Conservation (phyloP, 2,329 filamentous ascomycete species). For the Paecilomyces formosus region DNA sequence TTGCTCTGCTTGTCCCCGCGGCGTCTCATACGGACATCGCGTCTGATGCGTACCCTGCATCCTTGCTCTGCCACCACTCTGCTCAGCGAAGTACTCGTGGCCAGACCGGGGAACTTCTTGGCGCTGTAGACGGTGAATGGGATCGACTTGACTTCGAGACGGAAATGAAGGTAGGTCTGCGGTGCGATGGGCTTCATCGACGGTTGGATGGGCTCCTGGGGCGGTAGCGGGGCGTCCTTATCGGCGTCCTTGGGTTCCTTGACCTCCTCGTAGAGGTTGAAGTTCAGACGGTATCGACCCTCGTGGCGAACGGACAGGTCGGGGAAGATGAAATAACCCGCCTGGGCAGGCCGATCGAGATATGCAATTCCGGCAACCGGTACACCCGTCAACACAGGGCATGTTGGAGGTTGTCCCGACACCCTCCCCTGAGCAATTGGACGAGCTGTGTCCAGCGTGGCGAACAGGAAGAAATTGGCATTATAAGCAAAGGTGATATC, state of each 20-base stretch:
- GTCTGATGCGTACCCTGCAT: slow-evolving; percentile 88
- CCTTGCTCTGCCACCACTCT: slow-evolving; percentile 92
- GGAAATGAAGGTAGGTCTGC: slow-evolving; percentile 64
- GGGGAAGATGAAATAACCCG: slow-evolving; percentile 95
- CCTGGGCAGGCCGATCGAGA: slow-evolving; percentile 70
- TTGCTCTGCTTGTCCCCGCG: slow-evolving; percentile 63
- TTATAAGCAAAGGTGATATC: slow-evolving; percentile 88
- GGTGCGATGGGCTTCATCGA: slow-evolving; percentile 34
- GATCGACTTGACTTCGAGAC: slow-evolving; percentile 80
- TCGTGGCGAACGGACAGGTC: slow-evolving; percentile 95
- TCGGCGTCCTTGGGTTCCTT: slow-evolving; percentile 79
- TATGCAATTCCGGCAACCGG: slow-evolving; percentile 95
- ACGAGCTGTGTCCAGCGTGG: slow-evolving; percentile 80
- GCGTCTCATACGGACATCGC: slow-evolving; percentile 87
- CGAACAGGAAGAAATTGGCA: slow-evolving; percentile 95
- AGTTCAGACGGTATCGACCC: slow-evolving; percentile 82
- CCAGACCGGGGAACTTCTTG: slow-evolving; percentile 95
- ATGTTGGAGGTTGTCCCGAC: slow-evolving; percentile 57
- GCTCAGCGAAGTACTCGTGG: slow-evolving; percentile 81
- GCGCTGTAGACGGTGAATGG: slow-evolving; percentile 89
- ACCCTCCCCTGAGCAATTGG: slow-evolving; percentile 75
- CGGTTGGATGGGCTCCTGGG: slow-evolving; percentile 16
- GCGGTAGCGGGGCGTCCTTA: slow-evolving; percentile 39
- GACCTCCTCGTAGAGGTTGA: slow-evolving; percentile 88
- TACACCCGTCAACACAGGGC: slow-evolving; percentile 83